Conservation (phyloP, 768 basidiomycete genomes). For the Dictyophora rubrovolvata region DNA sequence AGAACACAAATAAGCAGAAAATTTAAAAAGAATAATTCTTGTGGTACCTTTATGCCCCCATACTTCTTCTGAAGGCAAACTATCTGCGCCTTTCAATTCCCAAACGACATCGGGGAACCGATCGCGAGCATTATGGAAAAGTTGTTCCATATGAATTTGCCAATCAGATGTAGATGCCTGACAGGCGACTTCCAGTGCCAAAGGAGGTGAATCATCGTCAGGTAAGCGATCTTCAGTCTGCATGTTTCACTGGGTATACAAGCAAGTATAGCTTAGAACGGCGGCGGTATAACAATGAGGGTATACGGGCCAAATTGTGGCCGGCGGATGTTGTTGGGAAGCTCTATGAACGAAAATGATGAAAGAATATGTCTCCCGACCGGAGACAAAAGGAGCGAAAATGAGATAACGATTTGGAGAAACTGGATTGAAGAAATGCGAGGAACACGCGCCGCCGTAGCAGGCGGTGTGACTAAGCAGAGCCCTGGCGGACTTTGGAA, state of each 20-base stretch:
- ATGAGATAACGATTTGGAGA: background rate
- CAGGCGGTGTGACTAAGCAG: background rate
- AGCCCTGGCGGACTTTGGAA: background rate
- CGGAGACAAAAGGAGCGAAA: background rate
- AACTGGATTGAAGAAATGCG: background rate
- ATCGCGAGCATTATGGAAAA: slow-evolving; percentile 80
- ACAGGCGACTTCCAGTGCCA: slow-evolving; percentile 55
- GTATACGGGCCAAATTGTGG: background rate
- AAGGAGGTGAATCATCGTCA: slow-evolving; percentile 24
- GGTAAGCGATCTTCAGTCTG: slow-evolving; percentile 2
- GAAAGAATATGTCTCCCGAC: too few species aligned
- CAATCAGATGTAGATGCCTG: slow-evolving; percentile 59
- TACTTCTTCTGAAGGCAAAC: slow-evolving; percentile 43
- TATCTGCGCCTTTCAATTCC: slow-evolving; percentile 48
- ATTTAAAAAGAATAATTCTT: slow-evolving; percentile 1
- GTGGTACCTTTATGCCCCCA: slow-evolving; percentile 91
- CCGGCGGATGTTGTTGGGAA: background rate
- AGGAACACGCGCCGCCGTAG: background rate
- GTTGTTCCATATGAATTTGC: slow-evolving; percentile 67
- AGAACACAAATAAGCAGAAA: background rate
- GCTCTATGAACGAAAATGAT: too few species aligned
- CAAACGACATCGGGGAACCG: slow-evolving; percentile 97
- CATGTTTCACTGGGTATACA: background rate
- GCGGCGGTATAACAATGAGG: background rate
- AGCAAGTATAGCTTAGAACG: background rate